phyloP scores from a whole-genome alignment of 495 filamentous ascomycete genomes.

The Pseudevernia furfuracea region DNA sequence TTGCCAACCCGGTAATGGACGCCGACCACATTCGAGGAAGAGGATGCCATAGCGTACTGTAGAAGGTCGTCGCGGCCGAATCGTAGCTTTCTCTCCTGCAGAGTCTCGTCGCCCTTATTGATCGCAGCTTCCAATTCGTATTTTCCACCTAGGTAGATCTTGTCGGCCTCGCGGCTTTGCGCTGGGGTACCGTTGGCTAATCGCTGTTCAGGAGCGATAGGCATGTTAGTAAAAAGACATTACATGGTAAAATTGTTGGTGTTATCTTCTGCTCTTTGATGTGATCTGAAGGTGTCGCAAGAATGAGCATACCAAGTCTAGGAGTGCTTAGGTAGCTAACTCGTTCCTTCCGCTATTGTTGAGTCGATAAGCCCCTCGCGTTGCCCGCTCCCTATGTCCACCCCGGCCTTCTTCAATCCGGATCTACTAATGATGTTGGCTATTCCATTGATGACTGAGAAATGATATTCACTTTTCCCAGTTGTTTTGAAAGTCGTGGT shows the following conservation, averaged over 20 bases:
- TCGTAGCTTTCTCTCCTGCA: slow-evolving; percentile 5
- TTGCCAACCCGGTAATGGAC: slow-evolving; percentile 99
- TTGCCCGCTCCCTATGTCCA: not conserved
- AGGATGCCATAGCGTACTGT: slow-evolving; percentile 64
- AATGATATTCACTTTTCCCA: not conserved
- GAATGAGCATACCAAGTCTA: not conserved
- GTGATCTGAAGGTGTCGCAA: not conserved
- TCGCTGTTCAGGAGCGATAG: not conserved
- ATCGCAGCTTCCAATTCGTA: not conserved
- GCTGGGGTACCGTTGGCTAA: not conserved
- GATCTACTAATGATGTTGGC: not conserved
- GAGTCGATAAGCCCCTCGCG: not conserved
- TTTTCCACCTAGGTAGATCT: not conserved
- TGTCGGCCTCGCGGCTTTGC: not conserved
- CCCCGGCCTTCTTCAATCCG: not conserved
- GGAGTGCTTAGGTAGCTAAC: not conserved
- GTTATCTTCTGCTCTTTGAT: not conserved
- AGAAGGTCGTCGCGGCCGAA: not conserved
- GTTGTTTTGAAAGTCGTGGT: not conserved
- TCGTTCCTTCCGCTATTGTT: slow-evolving; percentile 1
- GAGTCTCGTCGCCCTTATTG: not conserved
- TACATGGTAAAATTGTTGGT: not conserved
- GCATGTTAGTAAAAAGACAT: slow-evolving; percentile 7
- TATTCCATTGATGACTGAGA: not conserved
- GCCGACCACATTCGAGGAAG: slow-evolving; percentile 95